A percentile compares a stretch with the other conserved stretches of the same genome.
phyloP scores from a whole-genome alignment of 73 alveolate genomes.

The Effrenium voratum region DNA sequence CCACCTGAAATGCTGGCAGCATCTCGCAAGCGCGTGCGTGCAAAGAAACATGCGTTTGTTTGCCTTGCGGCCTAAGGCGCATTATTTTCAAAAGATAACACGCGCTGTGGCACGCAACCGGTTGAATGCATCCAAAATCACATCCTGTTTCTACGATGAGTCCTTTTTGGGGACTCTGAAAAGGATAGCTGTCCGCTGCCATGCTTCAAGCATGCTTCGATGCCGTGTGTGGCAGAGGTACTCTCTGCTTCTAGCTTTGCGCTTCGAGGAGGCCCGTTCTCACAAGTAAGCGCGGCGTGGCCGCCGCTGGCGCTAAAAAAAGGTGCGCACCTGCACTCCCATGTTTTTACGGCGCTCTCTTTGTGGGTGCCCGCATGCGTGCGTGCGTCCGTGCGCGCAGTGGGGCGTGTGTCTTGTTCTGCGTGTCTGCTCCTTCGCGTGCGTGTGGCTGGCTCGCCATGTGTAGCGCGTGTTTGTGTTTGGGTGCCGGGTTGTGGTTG shows the following conservation, averaged over 20 bases:
- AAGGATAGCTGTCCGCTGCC: background rate
- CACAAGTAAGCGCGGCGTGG: background rate
- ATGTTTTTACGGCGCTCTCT: background rate
- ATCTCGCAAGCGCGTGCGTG: background rate
- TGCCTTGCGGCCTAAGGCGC: background rate
- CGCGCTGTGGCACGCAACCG: background rate
- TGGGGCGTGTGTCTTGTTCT: background rate
- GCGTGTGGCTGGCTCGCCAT: no score
- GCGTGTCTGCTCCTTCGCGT: background rate
- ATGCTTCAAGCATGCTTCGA: background rate
- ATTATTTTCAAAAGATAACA: background rate
- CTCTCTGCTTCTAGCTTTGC: background rate
- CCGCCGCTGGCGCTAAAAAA: background rate
- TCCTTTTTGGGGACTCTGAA: background rate
- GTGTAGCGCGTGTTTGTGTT: no score
- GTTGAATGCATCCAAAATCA: background rate
- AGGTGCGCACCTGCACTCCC: background rate
- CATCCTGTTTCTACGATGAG: slow-evolving; percentile 13
- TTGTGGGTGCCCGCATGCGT: background rate
- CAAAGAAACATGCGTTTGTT: background rate
- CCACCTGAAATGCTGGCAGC: background rate
- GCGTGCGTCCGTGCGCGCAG: background rate
- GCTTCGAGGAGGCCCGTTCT: background rate
- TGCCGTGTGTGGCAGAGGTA: background rate
- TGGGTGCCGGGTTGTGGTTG: no score